phyloP scores from a whole-genome alignment of 1,284 basidiomycete species.

The Apiotrichum montevideense region DNA sequence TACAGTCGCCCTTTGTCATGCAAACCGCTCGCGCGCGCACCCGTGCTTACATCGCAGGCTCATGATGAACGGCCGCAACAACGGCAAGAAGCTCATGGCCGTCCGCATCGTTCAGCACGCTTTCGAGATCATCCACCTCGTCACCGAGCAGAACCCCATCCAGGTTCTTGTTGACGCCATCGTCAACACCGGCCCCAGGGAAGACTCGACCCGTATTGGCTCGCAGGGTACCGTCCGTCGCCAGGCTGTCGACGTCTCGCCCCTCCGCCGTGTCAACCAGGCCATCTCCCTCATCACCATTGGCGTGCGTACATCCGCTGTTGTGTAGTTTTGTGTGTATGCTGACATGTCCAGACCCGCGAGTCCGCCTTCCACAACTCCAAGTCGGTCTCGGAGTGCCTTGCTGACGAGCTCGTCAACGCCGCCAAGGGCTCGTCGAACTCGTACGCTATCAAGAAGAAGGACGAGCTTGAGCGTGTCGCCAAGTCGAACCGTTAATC shows the following conservation, averaged over 20 bases:
- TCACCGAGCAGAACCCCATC: conserved; percentile 99
- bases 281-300: conserved; percentile 90
- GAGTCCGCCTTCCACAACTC: conserved; percentile 99
- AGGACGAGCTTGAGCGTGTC: conserved; percentile 85
- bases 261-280: conserved; percentile 97
- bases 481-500: conserved; percentile 97
- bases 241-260: conserved; percentile 99
- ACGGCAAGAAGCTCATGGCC: conserved; percentile 98
- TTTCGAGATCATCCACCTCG: conserved; percentile 99
- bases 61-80: conserved; percentile 99
- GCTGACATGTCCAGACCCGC: conserved; percentile 57
- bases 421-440: conserved; percentile 99
- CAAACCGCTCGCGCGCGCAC: no score
- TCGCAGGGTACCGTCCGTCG: conserved; percentile 99
- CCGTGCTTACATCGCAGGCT: conserved; percentile 52
- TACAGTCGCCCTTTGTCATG: not conserved
- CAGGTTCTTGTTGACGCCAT: conserved; percentile 96
- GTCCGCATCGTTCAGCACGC: conserved; percentile 99
- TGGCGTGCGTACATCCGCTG: conserved; percentile 50
- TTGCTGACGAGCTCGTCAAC: conserved; percentile 99
- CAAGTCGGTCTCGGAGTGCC: conserved; percentile 97
- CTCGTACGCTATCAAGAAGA: conserved; percentile 91
- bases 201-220: conserved; percentile 99
- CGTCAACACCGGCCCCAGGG: conserved; percentile 98
- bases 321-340: conserved; percentile 53